These are phyloP conservation scores for Cryptococcus deneoformans DNA, from an alignment of 1,284 basidiomycete genomes.

Conservation along the genomic window DNA sequence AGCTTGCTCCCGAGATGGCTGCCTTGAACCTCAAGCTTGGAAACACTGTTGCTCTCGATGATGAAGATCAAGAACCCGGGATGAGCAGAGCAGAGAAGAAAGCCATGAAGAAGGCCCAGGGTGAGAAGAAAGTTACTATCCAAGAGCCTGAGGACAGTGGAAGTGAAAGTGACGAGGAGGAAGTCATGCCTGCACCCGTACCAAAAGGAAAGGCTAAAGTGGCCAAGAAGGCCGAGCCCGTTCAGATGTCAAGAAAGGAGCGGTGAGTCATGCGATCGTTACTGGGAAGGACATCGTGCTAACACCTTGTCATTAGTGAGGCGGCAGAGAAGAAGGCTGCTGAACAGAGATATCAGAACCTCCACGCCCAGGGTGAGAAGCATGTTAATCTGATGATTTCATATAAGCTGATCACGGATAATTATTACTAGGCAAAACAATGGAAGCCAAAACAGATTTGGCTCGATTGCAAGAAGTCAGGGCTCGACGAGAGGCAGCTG, in stretches of 20 bases:
- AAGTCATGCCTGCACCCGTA: conserved; percentile 15
- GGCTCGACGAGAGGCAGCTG: conserved; percentile 77
- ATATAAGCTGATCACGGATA: background rate
- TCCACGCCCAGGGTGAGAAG: conserved; percentile 63
- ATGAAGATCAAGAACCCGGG: conserved; percentile 51
- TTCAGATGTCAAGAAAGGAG: conserved; percentile 64
- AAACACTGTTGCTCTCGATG: conserved; percentile 42
- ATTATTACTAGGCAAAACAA: conserved; percentile 67
- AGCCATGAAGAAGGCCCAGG: conserved; percentile 67
- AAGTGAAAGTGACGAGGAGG: conserved; percentile 55
- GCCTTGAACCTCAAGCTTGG: conserved; percentile 43
- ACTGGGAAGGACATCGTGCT: background rate
- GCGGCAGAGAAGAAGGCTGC: conserved; percentile 86
- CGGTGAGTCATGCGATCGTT: conserved; percentile 52
- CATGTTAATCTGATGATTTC: background rate
- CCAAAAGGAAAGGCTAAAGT: conserved; percentile 16
- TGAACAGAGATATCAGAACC: conserved; percentile 63
- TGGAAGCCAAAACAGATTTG: conserved; percentile 81
- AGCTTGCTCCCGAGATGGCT: conserved; percentile 47
- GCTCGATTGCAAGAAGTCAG: conserved; percentile 81
- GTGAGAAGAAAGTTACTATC: conserved; percentile 30
- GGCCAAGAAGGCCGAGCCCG: conserved; percentile 20
- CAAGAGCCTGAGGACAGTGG: conserved; percentile 48
- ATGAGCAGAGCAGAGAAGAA: conserved; percentile 63
- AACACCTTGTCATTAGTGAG: conserved; percentile 57